Evolutionary conservation across 2,329 filamentous ascomycete species (phyloP).

Genomic region (Hymenoscyphus fructigenus): DNA sequence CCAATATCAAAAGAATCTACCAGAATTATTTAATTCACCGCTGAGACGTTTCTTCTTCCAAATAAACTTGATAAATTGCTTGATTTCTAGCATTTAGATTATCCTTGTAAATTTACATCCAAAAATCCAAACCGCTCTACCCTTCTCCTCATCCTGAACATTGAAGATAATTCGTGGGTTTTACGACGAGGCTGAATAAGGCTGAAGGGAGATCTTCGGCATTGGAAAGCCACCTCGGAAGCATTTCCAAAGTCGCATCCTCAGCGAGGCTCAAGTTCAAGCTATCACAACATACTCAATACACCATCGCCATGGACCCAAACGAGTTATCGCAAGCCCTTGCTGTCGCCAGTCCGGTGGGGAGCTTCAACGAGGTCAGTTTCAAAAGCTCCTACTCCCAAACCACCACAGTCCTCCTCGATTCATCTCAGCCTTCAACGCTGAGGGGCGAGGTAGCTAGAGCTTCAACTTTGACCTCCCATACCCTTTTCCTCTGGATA

Average conservation of each 20-base stretch:
- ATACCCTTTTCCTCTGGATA: not conserved
- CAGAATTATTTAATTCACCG: not conserved
- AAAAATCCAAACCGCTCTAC: too few relatives aligned
- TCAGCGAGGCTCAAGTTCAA: not conserved
- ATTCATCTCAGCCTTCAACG: not conserved
- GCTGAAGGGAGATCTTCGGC: not conserved
- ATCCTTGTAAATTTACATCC: too few relatives aligned
- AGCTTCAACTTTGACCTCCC: slow-evolving; percentile 1
- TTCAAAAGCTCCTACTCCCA: not conserved
- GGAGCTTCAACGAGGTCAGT: not conserved
- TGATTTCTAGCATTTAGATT: too few relatives aligned
- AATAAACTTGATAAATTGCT: too few relatives aligned
- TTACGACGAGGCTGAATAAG: slow-evolving; percentile 2
- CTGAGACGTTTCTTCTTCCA: too few relatives aligned
- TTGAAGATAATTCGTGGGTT: not conserved
- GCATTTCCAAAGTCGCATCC: not conserved
- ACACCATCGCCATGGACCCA: not conserved
- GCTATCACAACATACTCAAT: not conserved
- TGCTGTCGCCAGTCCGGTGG: not conserved
- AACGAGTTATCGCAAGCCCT: slow-evolving; percentile 6
- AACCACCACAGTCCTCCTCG: not conserved
- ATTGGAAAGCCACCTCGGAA: not conserved
- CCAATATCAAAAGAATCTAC: not conserved
- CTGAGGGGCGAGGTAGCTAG: not conserved
- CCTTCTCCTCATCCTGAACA: not conserved